Base-by-base conservation (phyloP, 768 basidiomycete species). In the Sarcodon sp. region DNA sequence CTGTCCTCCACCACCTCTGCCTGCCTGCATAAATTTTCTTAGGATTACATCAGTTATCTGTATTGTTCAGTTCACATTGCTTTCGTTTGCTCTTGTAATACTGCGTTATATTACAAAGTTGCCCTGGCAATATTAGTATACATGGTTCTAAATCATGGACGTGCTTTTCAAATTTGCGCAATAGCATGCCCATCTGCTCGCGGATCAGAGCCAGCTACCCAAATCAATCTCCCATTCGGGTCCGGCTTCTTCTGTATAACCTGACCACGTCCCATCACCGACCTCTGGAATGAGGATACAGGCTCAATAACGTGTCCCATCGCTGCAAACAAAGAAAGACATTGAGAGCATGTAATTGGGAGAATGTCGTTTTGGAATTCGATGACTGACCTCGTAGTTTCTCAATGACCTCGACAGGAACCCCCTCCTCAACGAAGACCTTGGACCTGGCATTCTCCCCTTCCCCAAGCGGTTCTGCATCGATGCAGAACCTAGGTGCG, bases 401-500 rank as follows among this genome's bases (percentile, higher is more conserved):
- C 18, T 69, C 65, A 10, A 94, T 66, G 0, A 80, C 83, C 31
- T 76, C 71, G 11, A 63, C 57, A 16, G 79, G 55, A 47, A 94
- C 82, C 0, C 79, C 83, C 33, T 92, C 90, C 64, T 98, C 94
- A 49, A 97, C 77, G 64, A 83, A 91, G 6, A 97, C 82, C 53
- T 86, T 83, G 53, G 86, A 84, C 58, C 88, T 87, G 41, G 63
- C 72, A 59, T 85, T 79, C 3, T 81, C 80, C 0, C 80, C 80
- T 21, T 65, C 61, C 7, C 69, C 69, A 7, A 67, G 63, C 32
- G 68, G 62, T 33, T 66, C 65, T 13, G 89, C 77, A 11, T 90
- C 92, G 50, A 98, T 97, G 60, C 93, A 98, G 68, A 98, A 96
- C 11, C 94, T 80, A 7, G 93, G 94, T 0, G 91, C 85, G 64